Evolutionary conservation across 345 rosid genomes (phyloP).

Genomic region (Ceriops tagal): DNA sequence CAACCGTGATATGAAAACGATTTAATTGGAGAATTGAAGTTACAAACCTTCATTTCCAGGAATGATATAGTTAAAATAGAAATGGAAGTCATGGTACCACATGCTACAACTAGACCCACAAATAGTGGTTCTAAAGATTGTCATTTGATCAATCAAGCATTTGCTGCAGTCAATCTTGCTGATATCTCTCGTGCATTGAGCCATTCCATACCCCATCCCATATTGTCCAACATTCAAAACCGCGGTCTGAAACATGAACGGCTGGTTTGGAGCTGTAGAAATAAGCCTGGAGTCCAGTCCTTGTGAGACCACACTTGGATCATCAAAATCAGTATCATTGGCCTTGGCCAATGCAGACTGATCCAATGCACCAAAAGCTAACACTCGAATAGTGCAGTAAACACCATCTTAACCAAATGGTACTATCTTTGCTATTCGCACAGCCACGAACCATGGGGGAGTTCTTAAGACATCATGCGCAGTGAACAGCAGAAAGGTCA

Average conservation of each 20-base stretch:
- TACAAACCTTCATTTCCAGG: slow-evolving; percentile 26
- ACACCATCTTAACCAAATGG: slow-evolving; percentile 41
- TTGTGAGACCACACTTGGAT: slow-evolving; percentile 26
- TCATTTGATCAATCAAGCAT: slow-evolving; percentile 31
- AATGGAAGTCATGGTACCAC: slow-evolving; percentile 41
- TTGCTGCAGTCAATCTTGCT: slow-evolving; percentile 28
- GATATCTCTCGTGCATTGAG: slow-evolving; percentile 41
- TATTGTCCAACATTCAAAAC: slow-evolving; percentile 32
- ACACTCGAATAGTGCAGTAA: slow-evolving; percentile 29
- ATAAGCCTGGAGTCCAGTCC: slow-evolving; percentile 29
- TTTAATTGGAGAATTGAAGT: no score
- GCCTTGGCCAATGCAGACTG: slow-evolving; percentile 23
- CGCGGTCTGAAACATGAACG: slow-evolving; percentile 27
- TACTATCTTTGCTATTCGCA: slow-evolving; percentile 21
- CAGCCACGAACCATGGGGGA: slow-evolving; percentile 16
- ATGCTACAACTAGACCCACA: slow-evolving; percentile 47
- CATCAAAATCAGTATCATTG: slow-evolving; percentile 19
- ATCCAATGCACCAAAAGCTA: slow-evolving; percentile 33
- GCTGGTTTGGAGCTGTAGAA: slow-evolving; percentile 22
- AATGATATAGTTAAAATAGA: slow-evolving; percentile 33
- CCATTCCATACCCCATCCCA: slow-evolving; percentile 47
- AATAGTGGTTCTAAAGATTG: slow-evolving; percentile 25
- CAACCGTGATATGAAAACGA: no score
- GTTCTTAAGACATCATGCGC: slow-evolving; percentile 32
- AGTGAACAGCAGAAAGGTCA: slow-evolving; percentile 29